Percentiles rank a stretch among this genome's conserved stretches.
These are phyloP conservation scores for Cyclotella sp. DNA, from an alignment of 108 stramenopile species.

Conservation along the genomic window DNA sequence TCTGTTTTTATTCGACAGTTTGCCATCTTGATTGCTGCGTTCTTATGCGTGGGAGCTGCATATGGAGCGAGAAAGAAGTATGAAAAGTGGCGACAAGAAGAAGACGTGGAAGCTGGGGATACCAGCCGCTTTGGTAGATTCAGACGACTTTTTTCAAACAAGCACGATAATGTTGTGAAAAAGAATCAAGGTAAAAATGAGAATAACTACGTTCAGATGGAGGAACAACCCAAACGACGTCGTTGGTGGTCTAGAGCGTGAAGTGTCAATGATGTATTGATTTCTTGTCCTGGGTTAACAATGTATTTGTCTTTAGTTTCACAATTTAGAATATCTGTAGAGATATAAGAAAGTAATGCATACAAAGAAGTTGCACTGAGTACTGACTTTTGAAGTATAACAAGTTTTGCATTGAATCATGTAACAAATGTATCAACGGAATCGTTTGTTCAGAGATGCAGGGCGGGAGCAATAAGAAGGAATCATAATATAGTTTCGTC, in stretches of 20 bases:
- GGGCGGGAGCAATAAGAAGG: too few relatives aligned
- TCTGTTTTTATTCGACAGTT: slow-evolving; percentile 40
- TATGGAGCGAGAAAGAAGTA: slow-evolving; percentile 30
- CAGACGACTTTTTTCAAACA: neutral
- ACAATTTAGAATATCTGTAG: too few relatives aligned
- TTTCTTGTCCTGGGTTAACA: neutral
- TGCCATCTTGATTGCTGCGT: slow-evolving; percentile 35
- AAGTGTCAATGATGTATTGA: neutral
- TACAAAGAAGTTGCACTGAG: too few relatives aligned
- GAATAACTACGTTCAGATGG: neutral
- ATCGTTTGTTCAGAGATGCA: too few relatives aligned
- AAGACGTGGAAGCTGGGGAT: slow-evolving; percentile 9
- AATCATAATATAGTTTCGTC: too few relatives aligned
- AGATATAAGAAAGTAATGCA: too few relatives aligned
- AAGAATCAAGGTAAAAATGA: neutral
- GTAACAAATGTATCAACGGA: too few relatives aligned
- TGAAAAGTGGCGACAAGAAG: slow-evolving; percentile 37
- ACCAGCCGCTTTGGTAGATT: neutral
- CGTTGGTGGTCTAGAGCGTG: neutral
- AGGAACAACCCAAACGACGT: neutral
- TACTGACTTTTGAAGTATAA: too few relatives aligned
- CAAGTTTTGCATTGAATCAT: too few relatives aligned
- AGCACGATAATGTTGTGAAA: neutral
- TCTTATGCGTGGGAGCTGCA: slow-evolving; percentile 37
- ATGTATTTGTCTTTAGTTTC: too few relatives aligned